These are phyloP conservation scores for Fraxinus platypoda DNA, from an alignment of 305 asterid species.

Conservation along the genomic window DNA sequence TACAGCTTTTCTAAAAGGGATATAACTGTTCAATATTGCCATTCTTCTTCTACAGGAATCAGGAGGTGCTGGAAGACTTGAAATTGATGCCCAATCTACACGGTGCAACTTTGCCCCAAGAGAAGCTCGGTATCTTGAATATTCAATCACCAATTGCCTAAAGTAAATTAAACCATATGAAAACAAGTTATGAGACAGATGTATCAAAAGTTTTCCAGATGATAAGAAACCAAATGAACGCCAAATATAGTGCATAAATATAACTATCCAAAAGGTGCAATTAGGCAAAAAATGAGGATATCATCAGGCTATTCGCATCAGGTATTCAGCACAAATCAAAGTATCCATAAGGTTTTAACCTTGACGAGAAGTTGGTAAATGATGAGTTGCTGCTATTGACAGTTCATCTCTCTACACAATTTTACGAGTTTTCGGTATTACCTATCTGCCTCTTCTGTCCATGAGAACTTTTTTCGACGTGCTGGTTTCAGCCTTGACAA, in stretches of 20 bases:
- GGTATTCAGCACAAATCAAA: conserved; percentile 15
- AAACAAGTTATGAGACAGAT: conserved; percentile 18
- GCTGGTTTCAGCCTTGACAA: conserved; percentile 49
- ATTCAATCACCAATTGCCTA: conserved; percentile 83
- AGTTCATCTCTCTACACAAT: conserved; percentile 22
- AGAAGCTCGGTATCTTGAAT: conserved; percentile 75
- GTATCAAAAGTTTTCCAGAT: conserved; percentile 10
- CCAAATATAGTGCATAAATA: neutral
- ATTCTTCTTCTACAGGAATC: conserved; percentile 84
- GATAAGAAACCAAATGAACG: conserved; percentile 8
- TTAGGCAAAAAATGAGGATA: conserved; percentile 18
- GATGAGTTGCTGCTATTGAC: conserved; percentile 16
- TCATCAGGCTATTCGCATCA: conserved; percentile 6
- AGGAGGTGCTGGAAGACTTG: conserved; percentile 84
- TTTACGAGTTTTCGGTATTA: conserved; percentile 33
- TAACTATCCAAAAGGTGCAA: conserved; percentile 3
- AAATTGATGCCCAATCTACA: conserved; percentile 64
- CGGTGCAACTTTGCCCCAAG: conserved; percentile 78
- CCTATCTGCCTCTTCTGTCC: conserved; percentile 96
- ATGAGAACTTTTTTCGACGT: conserved; percentile 61
- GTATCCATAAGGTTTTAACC: neutral
- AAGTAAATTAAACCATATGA: conserved; percentile 24
- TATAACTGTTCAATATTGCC: conserved; percentile 50
- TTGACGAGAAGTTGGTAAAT: conserved; percentile 14
- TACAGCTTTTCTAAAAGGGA: conserved; percentile 59